These are phyloP conservation scores for Pulveroboletus sp. DNA, from an alignment of 768 basidiomycete genomes.

Conservation along the genomic window DNA sequence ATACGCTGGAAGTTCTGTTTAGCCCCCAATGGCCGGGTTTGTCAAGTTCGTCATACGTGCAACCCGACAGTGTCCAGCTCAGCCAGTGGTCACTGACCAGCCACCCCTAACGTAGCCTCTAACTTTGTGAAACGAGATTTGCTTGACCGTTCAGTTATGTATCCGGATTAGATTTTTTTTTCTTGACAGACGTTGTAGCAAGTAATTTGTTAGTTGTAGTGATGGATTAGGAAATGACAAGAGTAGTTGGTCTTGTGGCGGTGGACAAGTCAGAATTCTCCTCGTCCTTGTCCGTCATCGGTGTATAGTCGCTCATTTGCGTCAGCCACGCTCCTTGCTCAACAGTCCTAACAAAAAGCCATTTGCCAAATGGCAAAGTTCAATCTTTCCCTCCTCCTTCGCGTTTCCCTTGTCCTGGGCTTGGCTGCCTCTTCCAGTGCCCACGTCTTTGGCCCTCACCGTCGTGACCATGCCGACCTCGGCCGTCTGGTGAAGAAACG, in stretches of 20 bases:
- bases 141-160: slow-evolving; percentile 1
- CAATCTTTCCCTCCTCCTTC: slow-evolving; percentile 64
- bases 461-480: slow-evolving; percentile 54
- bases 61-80: slow-evolving; percentile 69
- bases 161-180: not conserved
- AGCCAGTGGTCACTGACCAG: slow-evolving; percentile 76
- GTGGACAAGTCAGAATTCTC: slow-evolving; percentile 13
- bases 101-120: slow-evolving; percentile 42
- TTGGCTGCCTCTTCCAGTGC: slow-evolving; percentile 46
- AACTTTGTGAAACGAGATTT: not conserved
- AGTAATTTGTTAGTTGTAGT: not conserved
- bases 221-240: slow-evolving; percentile 12
- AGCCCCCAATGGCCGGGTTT: slow-evolving; percentile 89
- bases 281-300: not conserved
- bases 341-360: slow-evolving; percentile 3
- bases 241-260: slow-evolving; percentile 14
- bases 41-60: slow-evolving; percentile 56
- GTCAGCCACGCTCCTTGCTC: slow-evolving; percentile 13
- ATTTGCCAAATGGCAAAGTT: slow-evolving; percentile 48
- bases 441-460: slow-evolving; percentile 39
- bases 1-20: slow-evolving; percentile 83
- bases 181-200: slow-evolving; percentile 10
- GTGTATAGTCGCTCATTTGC: slow-evolving; percentile 17
- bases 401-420: slow-evolving; percentile 52
- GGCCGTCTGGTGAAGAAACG: slow-evolving; percentile 74